phyloP scores from a whole-genome alignment of 805 yeast genomes.

The Schwanniomyces pseudopolymorphus region DNA sequence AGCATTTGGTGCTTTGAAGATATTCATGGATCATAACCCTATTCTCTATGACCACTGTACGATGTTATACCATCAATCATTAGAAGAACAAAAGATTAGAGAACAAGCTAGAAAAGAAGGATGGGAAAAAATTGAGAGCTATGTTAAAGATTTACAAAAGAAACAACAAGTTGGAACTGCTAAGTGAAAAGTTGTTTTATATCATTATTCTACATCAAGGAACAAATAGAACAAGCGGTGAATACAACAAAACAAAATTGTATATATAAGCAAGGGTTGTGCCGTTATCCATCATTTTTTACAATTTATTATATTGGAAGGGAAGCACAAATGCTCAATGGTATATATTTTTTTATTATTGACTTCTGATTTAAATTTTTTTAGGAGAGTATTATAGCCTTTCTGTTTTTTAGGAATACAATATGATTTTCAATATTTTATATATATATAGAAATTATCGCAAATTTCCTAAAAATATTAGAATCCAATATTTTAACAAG shows the following conservation, averaged over 20 bases:
- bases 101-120: conserved; percentile 62
- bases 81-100: conserved; percentile 68
- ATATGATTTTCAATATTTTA: background rate
- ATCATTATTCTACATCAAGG: background rate
- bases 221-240: background rate
- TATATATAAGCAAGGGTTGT: background rate
- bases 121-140: conserved; percentile 68
- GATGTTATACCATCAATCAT: conserved; percentile 75
- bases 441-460: background rate
- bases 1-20: conserved; percentile 87
- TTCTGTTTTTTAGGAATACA: background rate
- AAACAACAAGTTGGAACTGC: background rate
- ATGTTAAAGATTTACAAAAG: conserved; percentile 39
- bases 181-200: background rate
- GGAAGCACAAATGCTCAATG: background rate
- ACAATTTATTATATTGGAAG: background rate
- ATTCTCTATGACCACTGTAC: conserved; percentile 90
- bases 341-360: background rate
- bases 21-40: conserved; percentile 91
- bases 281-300: background rate
- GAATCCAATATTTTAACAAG: background rate
- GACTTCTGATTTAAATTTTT: background rate
- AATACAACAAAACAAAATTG: background rate
- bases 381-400: background rate
- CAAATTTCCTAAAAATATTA: background rate